These are phyloP conservation scores for Malus orientalis DNA, from an alignment of 306 rosid genomes.

Conservation along the genomic window DNA sequence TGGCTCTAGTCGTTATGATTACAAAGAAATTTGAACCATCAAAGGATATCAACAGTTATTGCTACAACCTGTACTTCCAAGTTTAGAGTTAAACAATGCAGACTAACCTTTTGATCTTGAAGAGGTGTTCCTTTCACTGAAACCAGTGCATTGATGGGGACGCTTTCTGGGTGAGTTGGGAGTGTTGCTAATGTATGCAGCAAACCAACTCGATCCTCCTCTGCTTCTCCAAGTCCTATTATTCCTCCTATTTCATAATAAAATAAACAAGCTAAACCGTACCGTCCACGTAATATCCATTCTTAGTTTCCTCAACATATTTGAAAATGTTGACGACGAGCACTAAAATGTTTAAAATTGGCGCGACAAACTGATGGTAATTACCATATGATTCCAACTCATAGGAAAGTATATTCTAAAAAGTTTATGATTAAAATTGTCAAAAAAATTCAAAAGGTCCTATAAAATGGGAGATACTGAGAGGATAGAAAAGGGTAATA, in stretches of 20 bases:
- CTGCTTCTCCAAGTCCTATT: slow-evolving; percentile 96
- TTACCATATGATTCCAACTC: not conserved
- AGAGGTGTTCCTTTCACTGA: slow-evolving; percentile 96
- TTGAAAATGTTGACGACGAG: not conserved
- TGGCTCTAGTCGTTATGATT: not conserved
- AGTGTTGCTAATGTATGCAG: slow-evolving; percentile 90
- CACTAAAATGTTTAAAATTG: not conserved
- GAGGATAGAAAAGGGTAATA: not conserved
- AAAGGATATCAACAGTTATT: not conserved
- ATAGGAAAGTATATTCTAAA: not conserved
- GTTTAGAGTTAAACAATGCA: not conserved
- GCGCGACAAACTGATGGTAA: not conserved
- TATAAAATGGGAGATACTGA: not conserved
- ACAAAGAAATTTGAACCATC: not conserved
- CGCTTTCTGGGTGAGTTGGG: slow-evolving; percentile 95
- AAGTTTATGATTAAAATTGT: not conserved
- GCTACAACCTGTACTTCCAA: not conserved
- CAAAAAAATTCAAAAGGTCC: not conserved
- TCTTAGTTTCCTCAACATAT: not conserved
- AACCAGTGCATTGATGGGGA: slow-evolving; percentile 85
- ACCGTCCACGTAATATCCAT: not conserved
- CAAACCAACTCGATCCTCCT: slow-evolving; percentile 91
- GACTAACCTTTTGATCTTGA: slow-evolving; percentile 71
- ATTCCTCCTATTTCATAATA: slow-evolving; percentile 62
- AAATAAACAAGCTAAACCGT: not conserved